These are phyloP conservation scores for Yarrowia deformans DNA, from an alignment of 805 yeast genomes.

Conservation along the genomic window DNA sequence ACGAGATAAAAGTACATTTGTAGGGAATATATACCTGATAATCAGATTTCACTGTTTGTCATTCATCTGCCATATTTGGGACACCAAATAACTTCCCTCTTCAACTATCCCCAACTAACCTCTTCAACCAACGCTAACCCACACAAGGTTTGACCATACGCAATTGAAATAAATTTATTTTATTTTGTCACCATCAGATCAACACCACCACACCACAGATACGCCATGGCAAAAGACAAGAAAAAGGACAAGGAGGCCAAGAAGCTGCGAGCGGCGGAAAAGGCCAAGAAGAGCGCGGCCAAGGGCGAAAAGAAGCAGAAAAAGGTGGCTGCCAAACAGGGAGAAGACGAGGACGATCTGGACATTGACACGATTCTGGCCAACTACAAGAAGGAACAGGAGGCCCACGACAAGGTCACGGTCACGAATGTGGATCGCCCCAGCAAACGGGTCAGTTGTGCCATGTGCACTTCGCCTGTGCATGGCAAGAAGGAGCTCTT, in stretches of 20 bases:
- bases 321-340: slow-evolving; percentile 74
- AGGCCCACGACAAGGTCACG: slow-evolving; percentile 72
- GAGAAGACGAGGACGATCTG: slow-evolving; percentile 82
- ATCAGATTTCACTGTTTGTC: too few relatives aligned
- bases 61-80: too few relatives aligned
- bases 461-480: slow-evolving; percentile 75
- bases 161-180: too few relatives aligned
- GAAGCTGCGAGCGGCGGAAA: slow-evolving; percentile 85
- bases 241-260: slow-evolving; percentile 90
- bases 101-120: too few relatives aligned
- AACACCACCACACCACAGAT: background rate
- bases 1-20: too few relatives aligned
- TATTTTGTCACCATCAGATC: background rate
- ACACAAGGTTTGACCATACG: too few relatives aligned
- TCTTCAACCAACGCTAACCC: too few relatives aligned
- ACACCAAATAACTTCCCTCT: too few relatives aligned
- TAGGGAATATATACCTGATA: too few relatives aligned
- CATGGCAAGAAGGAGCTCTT: slow-evolving; percentile 80
- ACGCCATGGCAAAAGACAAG: slow-evolving; percentile 63
- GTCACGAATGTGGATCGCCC: slow-evolving; percentile 69
- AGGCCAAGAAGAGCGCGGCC: slow-evolving; percentile 73
- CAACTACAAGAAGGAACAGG: slow-evolving; percentile 81
- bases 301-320: slow-evolving; percentile 80
- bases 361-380: slow-evolving; percentile 85
- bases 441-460: slow-evolving; percentile 70